These are phyloP conservation scores for Wakefieldia striispora DNA, from an alignment of 768 basidiomycete species.

Conservation along the genomic window DNA sequence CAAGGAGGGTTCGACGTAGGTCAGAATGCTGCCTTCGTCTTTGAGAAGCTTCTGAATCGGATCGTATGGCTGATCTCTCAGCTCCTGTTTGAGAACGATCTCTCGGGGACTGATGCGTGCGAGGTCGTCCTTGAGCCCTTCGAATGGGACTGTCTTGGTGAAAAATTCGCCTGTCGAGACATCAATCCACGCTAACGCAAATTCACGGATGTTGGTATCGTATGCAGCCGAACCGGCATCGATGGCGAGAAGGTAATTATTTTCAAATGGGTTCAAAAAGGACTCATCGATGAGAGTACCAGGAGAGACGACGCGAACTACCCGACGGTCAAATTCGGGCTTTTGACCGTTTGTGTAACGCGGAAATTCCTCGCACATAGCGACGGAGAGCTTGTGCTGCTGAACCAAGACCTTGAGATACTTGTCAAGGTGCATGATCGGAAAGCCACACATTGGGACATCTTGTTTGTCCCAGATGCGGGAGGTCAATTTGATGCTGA, in stretches of 20 bases:
- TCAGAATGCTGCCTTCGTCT: conserved; percentile 56
- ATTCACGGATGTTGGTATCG: conserved; percentile 6
- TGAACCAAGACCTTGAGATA: conserved; percentile 85
- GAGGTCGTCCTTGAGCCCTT: conserved; percentile 74
- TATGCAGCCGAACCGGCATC: conserved; percentile 18
- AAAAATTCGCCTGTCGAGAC: conserved; percentile 94
- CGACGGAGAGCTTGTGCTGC: conserved; percentile 80
- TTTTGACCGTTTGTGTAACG: conserved; percentile 47
- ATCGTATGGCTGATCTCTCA: conserved; percentile 39
- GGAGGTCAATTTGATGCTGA: conserved; percentile 81
- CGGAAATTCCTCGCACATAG: conserved; percentile 91
- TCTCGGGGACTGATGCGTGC: conserved; percentile 80
- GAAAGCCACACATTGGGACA: conserved; percentile 90
- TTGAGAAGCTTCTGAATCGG: conserved; percentile 47
- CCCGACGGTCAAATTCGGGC: conserved; percentile 71
- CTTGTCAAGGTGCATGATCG: conserved; percentile 78
- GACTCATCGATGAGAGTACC: conserved; percentile 93
- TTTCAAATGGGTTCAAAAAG: conserved; percentile 82
- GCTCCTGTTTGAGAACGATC: conserved; percentile 58
- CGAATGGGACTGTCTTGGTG: conserved; percentile 55
- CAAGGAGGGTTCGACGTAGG: conserved; percentile 37
- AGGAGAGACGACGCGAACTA: conserved; percentile 86
- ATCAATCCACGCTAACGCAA: conserved; percentile 93
- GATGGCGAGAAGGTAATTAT: conserved; percentile 85
- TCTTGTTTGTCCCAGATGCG: conserved; percentile 68